A percentile compares a stretch with the other conserved stretches of the same genome.
Conservation (phyloP, 192 early-diverging fungal species). For the Piromyces finnis region DNA sequence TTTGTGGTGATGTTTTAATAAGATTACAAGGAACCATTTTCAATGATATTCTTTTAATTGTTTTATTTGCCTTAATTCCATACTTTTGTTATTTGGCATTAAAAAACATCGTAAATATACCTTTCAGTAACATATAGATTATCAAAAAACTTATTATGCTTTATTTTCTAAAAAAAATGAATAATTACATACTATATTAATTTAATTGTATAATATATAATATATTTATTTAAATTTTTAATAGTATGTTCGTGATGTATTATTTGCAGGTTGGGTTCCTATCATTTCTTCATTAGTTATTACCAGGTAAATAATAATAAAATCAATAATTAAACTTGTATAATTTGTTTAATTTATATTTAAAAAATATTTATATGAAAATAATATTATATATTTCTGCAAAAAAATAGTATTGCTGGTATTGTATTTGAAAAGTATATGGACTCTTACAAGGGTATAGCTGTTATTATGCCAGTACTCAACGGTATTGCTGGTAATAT, state of each 20-base stretch:
- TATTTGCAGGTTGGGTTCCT: not conserved
- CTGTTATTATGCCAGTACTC: constrained; percentile 19
- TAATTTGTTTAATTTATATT: too few relatives aligned
- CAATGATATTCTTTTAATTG: not conserved
- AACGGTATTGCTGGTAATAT: constrained; percentile 54
- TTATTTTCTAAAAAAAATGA: too few relatives aligned
- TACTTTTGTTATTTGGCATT: not conserved
- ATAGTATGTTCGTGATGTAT: not conserved
- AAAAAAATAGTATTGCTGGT: not conserved
- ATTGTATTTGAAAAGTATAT: not conserved
- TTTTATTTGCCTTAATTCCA: not conserved
- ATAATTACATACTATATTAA: too few relatives aligned
- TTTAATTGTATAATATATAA: too few relatives aligned
- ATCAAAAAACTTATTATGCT: too few relatives aligned
- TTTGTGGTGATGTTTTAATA: constrained; percentile 5
- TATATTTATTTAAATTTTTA: not conserved
- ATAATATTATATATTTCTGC: too few relatives aligned
- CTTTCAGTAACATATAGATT: too few relatives aligned
- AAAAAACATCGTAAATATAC: not conserved
- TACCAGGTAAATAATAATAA: not conserved
- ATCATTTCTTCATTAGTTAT: not conserved
- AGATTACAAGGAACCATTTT: not conserved
- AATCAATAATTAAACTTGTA: too few relatives aligned
- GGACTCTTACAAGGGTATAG: constrained; percentile 7
- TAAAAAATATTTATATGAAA: too few relatives aligned